phyloP scores from a whole-genome alignment of 2,329 filamentous ascomycete species.

The Tolypocladium guangdongense region DNA sequence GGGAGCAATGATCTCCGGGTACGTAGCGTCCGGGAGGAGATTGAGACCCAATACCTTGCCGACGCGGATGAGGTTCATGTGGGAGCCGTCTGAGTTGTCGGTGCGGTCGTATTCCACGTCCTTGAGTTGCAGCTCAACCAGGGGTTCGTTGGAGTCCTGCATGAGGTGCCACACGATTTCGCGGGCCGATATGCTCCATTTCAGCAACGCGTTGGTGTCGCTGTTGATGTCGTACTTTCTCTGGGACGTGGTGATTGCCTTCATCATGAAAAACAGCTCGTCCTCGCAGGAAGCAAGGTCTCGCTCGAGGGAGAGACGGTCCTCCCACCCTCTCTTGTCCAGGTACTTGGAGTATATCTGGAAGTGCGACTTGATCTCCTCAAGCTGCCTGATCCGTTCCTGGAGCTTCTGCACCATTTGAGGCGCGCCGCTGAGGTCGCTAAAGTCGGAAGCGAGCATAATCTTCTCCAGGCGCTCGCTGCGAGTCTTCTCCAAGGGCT shows the following conservation, averaged over 20 bases:
- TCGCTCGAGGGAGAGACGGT: conserved; percentile 76
- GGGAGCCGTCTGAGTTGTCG: conserved; percentile 94
- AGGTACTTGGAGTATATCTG: conserved; percentile 82
- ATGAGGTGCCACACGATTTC: conserved; percentile 98
- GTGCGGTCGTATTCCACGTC: conserved; percentile 90
- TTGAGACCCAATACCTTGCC: conserved; percentile 84
- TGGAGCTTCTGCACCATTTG: conserved; percentile 88
- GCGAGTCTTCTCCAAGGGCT: conserved; percentile 94
- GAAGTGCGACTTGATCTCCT: conserved; percentile 95
- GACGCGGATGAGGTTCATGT: conserved; percentile 84
- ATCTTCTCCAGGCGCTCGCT: conserved; percentile 95
- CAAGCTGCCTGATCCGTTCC: conserved; percentile 82
- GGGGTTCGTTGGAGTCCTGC: conserved; percentile 71
- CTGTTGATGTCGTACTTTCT: conserved; percentile 64
- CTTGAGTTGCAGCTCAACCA: conserved; percentile 87
- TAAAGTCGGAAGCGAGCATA: conserved; percentile 97
- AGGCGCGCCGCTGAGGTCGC: conserved; percentile 84
- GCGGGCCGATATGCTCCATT: conserved; percentile 87
- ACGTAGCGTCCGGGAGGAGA: conserved; percentile 78
- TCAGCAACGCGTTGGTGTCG: conserved; percentile 67
- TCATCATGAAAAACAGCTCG: conserved; percentile 99
- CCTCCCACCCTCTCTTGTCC: conserved; percentile 84
- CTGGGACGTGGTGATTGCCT: conserved; percentile 95
- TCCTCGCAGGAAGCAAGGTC: conserved; percentile 87
- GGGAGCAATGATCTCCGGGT: conserved; percentile 90